Evolutionary conservation across 768 basidiomycete species (phyloP).

Genomic region (Cystoderma amianthinum): DNA sequence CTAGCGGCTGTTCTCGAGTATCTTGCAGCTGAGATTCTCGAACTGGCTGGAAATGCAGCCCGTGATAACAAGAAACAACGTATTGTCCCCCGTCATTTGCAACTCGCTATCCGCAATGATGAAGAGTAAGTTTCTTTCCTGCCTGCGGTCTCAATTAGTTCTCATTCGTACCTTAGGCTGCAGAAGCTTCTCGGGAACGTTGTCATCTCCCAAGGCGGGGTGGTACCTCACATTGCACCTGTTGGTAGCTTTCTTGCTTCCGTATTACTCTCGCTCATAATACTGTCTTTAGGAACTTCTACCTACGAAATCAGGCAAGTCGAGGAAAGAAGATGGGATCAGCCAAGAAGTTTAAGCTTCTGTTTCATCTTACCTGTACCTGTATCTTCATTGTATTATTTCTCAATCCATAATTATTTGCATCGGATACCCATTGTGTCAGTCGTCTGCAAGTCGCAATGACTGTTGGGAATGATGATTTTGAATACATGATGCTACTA

Average conservation of each 20-base stretch:
- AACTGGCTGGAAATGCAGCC: constrained; percentile 71
- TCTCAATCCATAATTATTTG: constrained; percentile 6
- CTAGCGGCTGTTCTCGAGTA: constrained; percentile 79
- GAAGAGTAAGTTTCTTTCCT: constrained; percentile 42
- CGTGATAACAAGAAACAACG: constrained; percentile 72
- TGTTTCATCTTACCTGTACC: constrained; percentile 7
- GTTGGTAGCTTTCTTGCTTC: constrained; percentile 12
- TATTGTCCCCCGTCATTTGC: constrained; percentile 78
- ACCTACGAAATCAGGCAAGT: constrained; percentile 35
- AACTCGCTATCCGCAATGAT: constrained; percentile 78
- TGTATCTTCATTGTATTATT: constrained; percentile 19
- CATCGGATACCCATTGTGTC: constrained; percentile 5
- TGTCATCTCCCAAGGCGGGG: constrained; percentile 83
- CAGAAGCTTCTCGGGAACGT: constrained; percentile 77
- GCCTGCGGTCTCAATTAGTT: background rate
- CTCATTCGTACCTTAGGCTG: constrained; percentile 26
- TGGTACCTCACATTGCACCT: constrained; percentile 64
- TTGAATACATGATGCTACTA: too few species aligned
- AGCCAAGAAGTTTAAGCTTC: constrained; percentile 38
- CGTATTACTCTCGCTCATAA: background rate
- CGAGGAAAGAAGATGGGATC: constrained; percentile 36
- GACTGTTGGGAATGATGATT: too few species aligned
- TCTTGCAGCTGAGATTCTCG: constrained; percentile 77
- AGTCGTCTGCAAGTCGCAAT: constrained; percentile 2
- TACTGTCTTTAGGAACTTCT: constrained; percentile 24